These are phyloP conservation scores for Lichtheimia ornata DNA, from an alignment of 371 early-diverging fungal species.

Conservation along the genomic window DNA sequence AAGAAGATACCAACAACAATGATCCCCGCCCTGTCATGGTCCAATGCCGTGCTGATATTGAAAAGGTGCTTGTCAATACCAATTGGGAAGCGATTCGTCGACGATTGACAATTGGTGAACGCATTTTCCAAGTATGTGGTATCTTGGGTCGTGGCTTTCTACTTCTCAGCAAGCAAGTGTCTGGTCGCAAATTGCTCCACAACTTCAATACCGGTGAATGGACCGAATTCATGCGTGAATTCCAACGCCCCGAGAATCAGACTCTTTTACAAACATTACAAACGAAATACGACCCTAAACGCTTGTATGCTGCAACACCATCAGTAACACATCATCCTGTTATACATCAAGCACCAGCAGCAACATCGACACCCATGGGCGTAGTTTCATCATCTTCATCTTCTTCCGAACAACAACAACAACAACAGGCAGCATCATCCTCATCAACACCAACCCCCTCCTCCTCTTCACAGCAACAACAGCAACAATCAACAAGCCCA, in stretches of 20 bases:
- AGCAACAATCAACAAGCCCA: too few species aligned
- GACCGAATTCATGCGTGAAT: slow-evolving; percentile 49
- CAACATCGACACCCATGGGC: too few species aligned
- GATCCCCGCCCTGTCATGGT: slow-evolving; percentile 40
- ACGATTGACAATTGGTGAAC: slow-evolving; percentile 52
- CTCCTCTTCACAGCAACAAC: too few species aligned
- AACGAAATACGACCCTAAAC: slow-evolving; percentile 36
- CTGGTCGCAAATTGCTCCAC: slow-evolving; percentile 51
- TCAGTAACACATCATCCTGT: neutral
- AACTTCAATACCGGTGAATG: slow-evolving; percentile 55
- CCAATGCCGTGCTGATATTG: slow-evolving; percentile 51
- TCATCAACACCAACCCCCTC: too few species aligned
- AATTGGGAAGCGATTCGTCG: slow-evolving; percentile 58
- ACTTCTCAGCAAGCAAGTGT: slow-evolving; percentile 46
- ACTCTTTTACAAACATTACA: slow-evolving; percentile 37
- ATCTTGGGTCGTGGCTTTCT: slow-evolving; percentile 46
- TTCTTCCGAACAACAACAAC: too few species aligned
- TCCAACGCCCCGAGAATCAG: slow-evolving; percentile 39
- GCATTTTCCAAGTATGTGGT: slow-evolving; percentile 45
- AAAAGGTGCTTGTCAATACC: slow-evolving; percentile 45
- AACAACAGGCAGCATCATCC: too few species aligned
- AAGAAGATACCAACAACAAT: slow-evolving; percentile 10
- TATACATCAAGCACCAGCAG: too few species aligned
- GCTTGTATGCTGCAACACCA: slow-evolving; percentile 27
- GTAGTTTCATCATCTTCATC: too few species aligned